Evolutionary conservation across 139 green algal species (phyloP).

Genomic region (Ostreobium quekettii): DNA sequence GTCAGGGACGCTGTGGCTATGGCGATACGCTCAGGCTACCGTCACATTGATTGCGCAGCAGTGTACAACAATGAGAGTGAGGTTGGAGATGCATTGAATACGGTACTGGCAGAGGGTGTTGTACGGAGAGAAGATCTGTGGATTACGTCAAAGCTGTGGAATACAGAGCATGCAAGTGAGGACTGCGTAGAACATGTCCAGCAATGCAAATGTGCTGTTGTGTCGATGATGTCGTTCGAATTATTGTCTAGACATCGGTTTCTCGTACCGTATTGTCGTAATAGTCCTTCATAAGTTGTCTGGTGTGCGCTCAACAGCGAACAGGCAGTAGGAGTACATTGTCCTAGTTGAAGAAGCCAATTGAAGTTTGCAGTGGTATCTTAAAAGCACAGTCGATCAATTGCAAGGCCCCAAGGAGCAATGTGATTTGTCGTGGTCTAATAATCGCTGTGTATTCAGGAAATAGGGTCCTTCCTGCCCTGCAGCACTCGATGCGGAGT

Average conservation of each 20-base stretch:
- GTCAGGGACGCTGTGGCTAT: conserved; percentile 36
- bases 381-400: no score
- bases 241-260: no score
- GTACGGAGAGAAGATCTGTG: conserved; percentile 57
- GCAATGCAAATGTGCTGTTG: neutral
- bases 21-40: conserved; percentile 49
- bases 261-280: no score
- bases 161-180: conserved; percentile 38
- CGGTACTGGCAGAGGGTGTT: conserved; percentile 14
- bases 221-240: neutral
- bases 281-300: no score
- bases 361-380: no score
- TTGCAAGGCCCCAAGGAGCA: no score
- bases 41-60: conserved; percentile 47
- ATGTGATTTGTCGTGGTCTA: no score
- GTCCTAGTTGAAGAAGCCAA: no score
- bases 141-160: conserved; percentile 74
- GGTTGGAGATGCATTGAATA: conserved; percentile 21
- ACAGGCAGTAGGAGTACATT: no score
- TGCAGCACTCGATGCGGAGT: conserved; percentile 36
- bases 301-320: no score
- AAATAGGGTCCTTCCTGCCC: conserved; percentile 4
- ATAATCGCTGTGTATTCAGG: no score
- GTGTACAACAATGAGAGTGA: conserved; percentile 49
- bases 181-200: neutral